Conservation (phyloP, 768 basidiomycete species). For the Amanita muscaria region DNA sequence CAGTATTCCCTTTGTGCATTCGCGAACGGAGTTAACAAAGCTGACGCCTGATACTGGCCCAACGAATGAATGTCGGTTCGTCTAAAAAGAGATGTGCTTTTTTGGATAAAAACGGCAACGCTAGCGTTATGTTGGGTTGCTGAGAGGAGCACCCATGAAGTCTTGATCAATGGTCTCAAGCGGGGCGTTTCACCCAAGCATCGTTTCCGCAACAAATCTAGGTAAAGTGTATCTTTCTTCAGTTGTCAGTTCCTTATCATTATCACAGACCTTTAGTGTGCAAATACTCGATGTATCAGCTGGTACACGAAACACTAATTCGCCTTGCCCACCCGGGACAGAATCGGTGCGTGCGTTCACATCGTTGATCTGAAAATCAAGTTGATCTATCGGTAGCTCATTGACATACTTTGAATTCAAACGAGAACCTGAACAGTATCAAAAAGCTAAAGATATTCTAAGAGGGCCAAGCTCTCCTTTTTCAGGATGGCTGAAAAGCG, state of each 20-base stretch:
- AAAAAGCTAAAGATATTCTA: slow-evolving; percentile 40
- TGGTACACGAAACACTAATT: not conserved
- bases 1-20: slow-evolving; percentile 47
- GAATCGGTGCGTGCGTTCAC: not conserved
- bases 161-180: slow-evolving; percentile 72
- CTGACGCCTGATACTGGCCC: slow-evolving; percentile 28
- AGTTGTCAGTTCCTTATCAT: too few relatives aligned
- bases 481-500: slow-evolving; percentile 54
- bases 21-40: slow-evolving; percentile 28
- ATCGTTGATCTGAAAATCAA: not conserved
- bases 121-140: slow-evolving; percentile 70
- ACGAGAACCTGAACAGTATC: slow-evolving; percentile 33
- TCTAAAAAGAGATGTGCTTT: not conserved
- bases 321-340: not conserved
- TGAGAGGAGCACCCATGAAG: slow-evolving; percentile 43
- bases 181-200: slow-evolving; percentile 72
- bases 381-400: slow-evolving; percentile 1
- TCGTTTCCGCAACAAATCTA: slow-evolving; percentile 49
- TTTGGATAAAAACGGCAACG: not conserved
- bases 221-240: slow-evolving; percentile 34
- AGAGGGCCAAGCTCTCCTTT: slow-evolving; percentile 39
- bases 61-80: slow-evolving; percentile 59
- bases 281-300: slow-evolving; percentile 3
- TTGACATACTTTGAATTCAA: slow-evolving; percentile 42
- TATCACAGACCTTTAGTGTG: slow-evolving; percentile 3